Base-by-base conservation (phyloP, 78 protist species). In the Diacronema lutheri region DNA sequence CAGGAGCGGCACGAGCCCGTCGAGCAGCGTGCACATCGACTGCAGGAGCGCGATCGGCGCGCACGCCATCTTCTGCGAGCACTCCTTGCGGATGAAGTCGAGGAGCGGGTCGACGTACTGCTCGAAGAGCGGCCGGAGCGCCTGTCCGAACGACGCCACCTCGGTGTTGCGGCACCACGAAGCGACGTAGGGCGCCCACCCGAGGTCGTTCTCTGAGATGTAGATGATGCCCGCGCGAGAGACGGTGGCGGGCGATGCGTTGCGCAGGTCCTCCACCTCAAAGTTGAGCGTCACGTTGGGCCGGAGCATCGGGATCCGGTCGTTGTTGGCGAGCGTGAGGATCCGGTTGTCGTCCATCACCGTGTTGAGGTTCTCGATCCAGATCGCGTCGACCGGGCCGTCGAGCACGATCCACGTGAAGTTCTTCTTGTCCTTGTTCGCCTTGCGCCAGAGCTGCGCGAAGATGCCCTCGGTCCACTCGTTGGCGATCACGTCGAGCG, bases 241-340 rank as follows among this genome's bases (percentile, higher is more conserved):
- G 50, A 96, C 97, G 12, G 98, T 96, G 29, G 98, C 98, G 0
- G 98, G 98, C 46, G 98, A 94, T 2, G 98, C 98, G 73, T 93
- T 93, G 72, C 73, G 92, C 41, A 96, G 88, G 79, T 90, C 81
- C 40, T 87, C 92, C 25, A 90, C 90, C 86, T 96, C 98, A 74
- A 96, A 94, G 71, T 93, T 19, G 26, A 95, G 76, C 12, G 96
- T 90, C 96, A 93, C 92, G 76, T 85, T 44, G 12, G 87, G 62
- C 37, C 64, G 79, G 10, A 92, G 38, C 96, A 95, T 95, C 33
- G 93, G 91, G 60, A 93, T 91, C 12, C 97, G 89, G 76, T 95
- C 97, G 23, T 94, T 90, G 84, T 92, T 93, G 62, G 96, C 95
- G 44, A 95, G 90, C 9, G 96, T 94, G 58, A 95, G 93, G 26